phyloP scores from a whole-genome alignment of 305 asterid genomes.

The Petunia hybrid region DNA sequence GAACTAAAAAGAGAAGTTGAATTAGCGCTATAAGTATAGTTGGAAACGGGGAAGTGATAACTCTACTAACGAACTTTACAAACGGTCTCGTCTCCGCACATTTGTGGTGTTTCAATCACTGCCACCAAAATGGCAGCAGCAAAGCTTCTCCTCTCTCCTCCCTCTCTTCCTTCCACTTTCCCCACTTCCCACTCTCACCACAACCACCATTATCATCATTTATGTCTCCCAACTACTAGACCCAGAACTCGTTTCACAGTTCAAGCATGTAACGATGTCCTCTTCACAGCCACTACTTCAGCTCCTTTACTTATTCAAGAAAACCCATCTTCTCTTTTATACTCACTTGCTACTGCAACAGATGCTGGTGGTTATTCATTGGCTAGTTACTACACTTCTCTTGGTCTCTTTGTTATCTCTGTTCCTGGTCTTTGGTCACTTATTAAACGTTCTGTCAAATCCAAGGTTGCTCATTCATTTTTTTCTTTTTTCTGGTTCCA shows the following conservation, averaged over 20 bases:
- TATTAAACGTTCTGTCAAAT: slow-evolving; percentile 94
- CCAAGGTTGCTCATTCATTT: slow-evolving; percentile 60
- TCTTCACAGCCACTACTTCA: slow-evolving; percentile 45
- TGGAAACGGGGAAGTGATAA: neutral
- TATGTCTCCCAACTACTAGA: slow-evolving; percentile 36
- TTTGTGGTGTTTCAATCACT: neutral
- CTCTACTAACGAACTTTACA: neutral
- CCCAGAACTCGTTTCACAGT: slow-evolving; percentile 45
- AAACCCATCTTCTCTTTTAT: slow-evolving; percentile 49
- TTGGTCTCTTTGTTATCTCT: slow-evolving; percentile 91
- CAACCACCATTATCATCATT: neutral
- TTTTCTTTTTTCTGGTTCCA: neutral
- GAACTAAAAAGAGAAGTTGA: neutral
- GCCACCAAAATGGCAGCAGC: slow-evolving; percentile 51
- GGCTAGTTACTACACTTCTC: slow-evolving; percentile 96
- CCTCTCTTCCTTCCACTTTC: slow-evolving; percentile 49
- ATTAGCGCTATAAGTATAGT: too few species aligned
- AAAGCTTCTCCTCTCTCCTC: slow-evolving; percentile 59
- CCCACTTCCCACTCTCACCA: slow-evolving; percentile 26
- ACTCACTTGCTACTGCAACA: slow-evolving; percentile 62
- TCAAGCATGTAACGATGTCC: slow-evolving; percentile 48
- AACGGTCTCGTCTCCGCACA: slow-evolving; percentile 12
- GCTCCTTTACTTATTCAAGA: slow-evolving; percentile 46
- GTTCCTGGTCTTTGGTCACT: slow-evolving; percentile 99
- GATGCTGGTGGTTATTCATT: slow-evolving; percentile 72